Percentiles rank a stretch among this genome's conserved stretches.
phyloP scores from a whole-genome alignment of 257 asterid species.

The Vinca minor region DNA sequence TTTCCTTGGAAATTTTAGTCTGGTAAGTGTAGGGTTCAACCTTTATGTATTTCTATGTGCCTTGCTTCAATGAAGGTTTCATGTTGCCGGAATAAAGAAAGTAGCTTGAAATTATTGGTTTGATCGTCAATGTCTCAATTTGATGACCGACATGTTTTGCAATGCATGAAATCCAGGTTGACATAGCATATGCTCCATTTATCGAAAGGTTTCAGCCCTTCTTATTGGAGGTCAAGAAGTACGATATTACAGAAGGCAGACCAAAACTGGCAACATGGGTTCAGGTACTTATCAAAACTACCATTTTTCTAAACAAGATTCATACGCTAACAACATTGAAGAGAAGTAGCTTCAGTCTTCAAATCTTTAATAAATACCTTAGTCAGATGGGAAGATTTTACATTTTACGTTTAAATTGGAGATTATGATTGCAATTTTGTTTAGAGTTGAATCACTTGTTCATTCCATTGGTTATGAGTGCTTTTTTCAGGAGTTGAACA shows the following conservation, averaged over 20 bases:
- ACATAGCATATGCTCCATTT: constrained; percentile 71
- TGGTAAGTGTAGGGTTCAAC: constrained; percentile 33
- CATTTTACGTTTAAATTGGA: not conserved
- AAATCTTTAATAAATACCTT: not conserved
- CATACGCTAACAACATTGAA: not conserved
- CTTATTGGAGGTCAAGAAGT: constrained; percentile 46
- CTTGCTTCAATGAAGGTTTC: not conserved
- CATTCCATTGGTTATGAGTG: too few relatives aligned
- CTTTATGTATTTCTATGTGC: not conserved
- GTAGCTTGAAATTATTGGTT: not conserved
- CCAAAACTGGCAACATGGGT: constrained; percentile 61
- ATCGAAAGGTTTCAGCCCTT: constrained; percentile 57
- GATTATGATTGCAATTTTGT: too few relatives aligned
- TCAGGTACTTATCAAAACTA: constrained; percentile 37
- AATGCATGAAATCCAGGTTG: constrained; percentile 42
- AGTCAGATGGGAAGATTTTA: not conserved
- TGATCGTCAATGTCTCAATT: not conserved
- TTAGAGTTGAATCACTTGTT: too few relatives aligned
- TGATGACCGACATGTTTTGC: not conserved
- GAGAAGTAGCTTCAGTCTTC: not conserved
- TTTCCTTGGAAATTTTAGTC: constrained; percentile 74
- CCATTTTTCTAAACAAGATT: not conserved
- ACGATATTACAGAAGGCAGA: constrained; percentile 50
- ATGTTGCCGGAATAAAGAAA: not conserved
- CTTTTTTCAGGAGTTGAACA: constrained; percentile 58